Conservation (phyloP, 2,329 filamentous ascomycete genomes). For the Aureobasidium lini region DNA sequence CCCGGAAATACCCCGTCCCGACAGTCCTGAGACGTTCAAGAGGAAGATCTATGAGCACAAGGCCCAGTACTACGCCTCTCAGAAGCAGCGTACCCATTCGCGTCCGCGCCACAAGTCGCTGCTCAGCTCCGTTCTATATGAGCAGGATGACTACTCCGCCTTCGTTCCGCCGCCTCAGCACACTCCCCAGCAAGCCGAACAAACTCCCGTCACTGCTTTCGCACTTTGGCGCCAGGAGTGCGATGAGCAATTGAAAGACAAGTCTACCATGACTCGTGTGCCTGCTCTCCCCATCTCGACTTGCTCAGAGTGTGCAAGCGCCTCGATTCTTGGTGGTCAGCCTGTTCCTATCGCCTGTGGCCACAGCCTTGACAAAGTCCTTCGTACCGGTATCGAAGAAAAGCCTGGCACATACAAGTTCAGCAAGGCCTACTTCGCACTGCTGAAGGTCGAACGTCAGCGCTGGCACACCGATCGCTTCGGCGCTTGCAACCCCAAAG, state of each 20-base stretch:
- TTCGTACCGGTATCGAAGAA: not conserved
- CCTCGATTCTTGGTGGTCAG: not conserved
- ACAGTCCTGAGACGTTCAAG: constrained; percentile 7
- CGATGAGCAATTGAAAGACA: not conserved
- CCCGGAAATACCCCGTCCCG: not conserved
- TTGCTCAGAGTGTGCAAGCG: not conserved
- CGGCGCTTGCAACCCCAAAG: not conserved
- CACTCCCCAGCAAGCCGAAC: not conserved
- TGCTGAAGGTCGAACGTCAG: constrained; percentile 8
- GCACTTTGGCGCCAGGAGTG: constrained; percentile 8
- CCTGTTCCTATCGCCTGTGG: not conserved
- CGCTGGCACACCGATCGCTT: constrained; percentile 13
- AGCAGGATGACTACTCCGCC: not conserved
- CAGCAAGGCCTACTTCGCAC: not conserved
- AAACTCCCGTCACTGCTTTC: not conserved
- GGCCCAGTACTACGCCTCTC: not conserved
- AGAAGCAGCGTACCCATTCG: not conserved
- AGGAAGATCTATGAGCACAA: constrained; percentile 1
- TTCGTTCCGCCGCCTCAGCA: not conserved
- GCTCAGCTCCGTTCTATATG: not conserved
- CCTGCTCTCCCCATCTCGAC: not conserved
- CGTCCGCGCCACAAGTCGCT: constrained; percentile 1
- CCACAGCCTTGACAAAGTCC: constrained; percentile 5
- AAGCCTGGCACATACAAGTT: not conserved
- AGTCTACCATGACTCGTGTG: not conserved